phyloP scores from a whole-genome alignment of 306 rosid species.

The Casuarina glauca region DNA sequence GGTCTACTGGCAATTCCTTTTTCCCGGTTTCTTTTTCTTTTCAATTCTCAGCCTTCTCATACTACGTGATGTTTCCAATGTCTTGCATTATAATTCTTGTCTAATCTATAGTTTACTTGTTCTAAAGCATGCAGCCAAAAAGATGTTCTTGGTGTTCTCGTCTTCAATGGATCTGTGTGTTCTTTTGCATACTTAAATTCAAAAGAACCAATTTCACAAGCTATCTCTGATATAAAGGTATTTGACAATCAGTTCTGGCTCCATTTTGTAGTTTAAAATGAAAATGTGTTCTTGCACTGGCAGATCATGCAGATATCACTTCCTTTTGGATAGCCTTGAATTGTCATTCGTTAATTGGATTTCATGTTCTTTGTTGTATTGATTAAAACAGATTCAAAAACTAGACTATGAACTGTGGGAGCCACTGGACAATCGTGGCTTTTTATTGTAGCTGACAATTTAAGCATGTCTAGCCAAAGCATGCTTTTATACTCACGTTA shows the following conservation, averaged over 20 bases:
- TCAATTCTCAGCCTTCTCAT: slow-evolving; percentile 5
- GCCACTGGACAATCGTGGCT: background rate
- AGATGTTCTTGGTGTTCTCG: slow-evolving; percentile 63
- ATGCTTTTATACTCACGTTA: background rate
- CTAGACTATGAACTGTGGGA: background rate
- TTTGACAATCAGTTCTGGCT: slow-evolving; percentile 10
- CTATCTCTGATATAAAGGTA: slow-evolving; percentile 78
- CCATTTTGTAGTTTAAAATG: background rate
- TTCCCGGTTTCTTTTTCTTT: background rate
- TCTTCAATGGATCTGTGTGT: slow-evolving; percentile 68
- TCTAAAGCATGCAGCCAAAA: slow-evolving; percentile 71
- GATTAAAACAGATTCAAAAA: background rate
- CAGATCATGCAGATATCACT: slow-evolving; percentile 9
- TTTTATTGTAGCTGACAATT: background rate
- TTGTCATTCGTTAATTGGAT: slow-evolving; percentile 13
- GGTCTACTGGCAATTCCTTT: slow-evolving; percentile 38
- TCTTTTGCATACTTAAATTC: slow-evolving; percentile 79
- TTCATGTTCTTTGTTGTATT: slow-evolving; percentile 1
- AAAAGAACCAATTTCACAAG: slow-evolving; percentile 79
- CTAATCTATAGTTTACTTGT: slow-evolving; percentile 19
- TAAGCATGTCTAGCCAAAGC: background rate
- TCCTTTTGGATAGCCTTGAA: slow-evolving; percentile 8
- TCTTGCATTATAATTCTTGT: slow-evolving; percentile 23
- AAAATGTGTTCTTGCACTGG: slow-evolving; percentile 3
- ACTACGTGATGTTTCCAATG: slow-evolving; percentile 10